Evolutionary conservation across 768 basidiomycete species (phyloP).

Genomic region (Cystofilobasidium ferigula): DNA sequence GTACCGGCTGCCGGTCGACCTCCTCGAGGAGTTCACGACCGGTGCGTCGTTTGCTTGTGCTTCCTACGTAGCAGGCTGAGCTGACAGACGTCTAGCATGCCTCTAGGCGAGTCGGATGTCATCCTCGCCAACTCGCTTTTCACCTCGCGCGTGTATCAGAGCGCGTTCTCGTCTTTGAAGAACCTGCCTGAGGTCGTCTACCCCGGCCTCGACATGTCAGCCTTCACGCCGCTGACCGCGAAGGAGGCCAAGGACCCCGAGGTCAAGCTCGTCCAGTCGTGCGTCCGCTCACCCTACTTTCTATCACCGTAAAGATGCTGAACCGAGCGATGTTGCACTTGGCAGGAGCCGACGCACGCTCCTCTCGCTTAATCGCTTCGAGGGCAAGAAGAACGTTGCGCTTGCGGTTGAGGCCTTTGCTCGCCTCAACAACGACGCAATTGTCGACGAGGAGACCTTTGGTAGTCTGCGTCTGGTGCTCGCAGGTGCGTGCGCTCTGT

Average conservation of each 20-base stretch:
- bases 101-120: slow-evolving; percentile 69
- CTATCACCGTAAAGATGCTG: background rate
- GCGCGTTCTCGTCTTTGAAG: slow-evolving; percentile 59
- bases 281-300: slow-evolving; percentile 6
- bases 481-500: slow-evolving; percentile 47
- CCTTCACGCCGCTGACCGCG: slow-evolving; percentile 45
- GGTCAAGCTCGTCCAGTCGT: slow-evolving; percentile 21
- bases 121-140: slow-evolving; percentile 87
- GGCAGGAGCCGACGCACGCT: slow-evolving; percentile 57
- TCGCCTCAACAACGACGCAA: slow-evolving; percentile 38
- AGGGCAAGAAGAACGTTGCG: slow-evolving; percentile 81
- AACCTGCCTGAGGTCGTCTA: slow-evolving; percentile 68
- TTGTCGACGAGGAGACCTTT: slow-evolving; percentile 28
- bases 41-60: slow-evolving; percentile 46
- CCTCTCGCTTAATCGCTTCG: slow-evolving; percentile 81
- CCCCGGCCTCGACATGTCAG: slow-evolving; percentile 76
- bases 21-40: slow-evolving; percentile 78
- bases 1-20: slow-evolving; percentile 83
- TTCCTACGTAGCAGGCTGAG: background rate
- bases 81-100: slow-evolving; percentile 1
- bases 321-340: background rate
- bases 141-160: slow-evolving; percentile 66
- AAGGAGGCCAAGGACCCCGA: slow-evolving; percentile 21
- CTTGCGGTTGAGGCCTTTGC: slow-evolving; percentile 75
- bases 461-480: slow-evolving; percentile 57